Evolutionary conservation across 768 basidiomycete species (phyloP), one percentile per base, ranked within the genome.

Genomic region (Neoboletus subvelutipes): DNA sequence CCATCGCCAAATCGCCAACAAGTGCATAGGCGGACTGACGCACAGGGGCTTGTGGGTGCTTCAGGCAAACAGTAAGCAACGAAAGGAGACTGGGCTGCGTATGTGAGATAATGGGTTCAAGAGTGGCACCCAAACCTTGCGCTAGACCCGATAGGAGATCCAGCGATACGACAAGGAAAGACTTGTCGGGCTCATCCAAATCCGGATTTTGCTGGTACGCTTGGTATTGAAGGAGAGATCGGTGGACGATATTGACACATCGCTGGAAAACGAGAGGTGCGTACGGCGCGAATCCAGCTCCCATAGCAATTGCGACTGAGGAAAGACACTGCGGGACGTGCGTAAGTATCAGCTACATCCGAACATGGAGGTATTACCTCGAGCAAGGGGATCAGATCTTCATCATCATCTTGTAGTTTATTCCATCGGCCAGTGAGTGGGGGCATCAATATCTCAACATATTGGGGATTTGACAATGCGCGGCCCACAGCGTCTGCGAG

Each of bases 11-110:
- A 72, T 99, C 97, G 26, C 97, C 97, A 33, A 99, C 90, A 11
- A 99, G 85, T n/a, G 97, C 97, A 71, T 98, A 97, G 17, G 94
- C 94, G 1, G 93, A 95, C 73, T 98, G 97, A 53, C 96, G 82
- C 9, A 99, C 94, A 1, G 94, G 87, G 12, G 96, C 90, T 71
- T 98, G 94, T 24, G 94, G 94, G 74, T 98, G 94, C 76, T 94
- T 94, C 47, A 99, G 76, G 73, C 96, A 98, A 48, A 92, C 79
- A 1, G 90, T 88, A 51, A 99, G 82, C 57, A 98, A 74, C 52
- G 83, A 77, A 47, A 99, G 80, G 37, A 98, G 80, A 45, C 85
- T 88, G 4, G 94, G 95, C 59, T 88, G 81, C 68, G 79, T 83
- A 40, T 73, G 76, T 20, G 78, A 75, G 68, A 98, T 88, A 52